A percentile compares a stretch with the other conserved stretches of the same genome.
phyloP scores from a whole-genome alignment of 179 eudicot genomes.

The Silene coronaria region DNA sequence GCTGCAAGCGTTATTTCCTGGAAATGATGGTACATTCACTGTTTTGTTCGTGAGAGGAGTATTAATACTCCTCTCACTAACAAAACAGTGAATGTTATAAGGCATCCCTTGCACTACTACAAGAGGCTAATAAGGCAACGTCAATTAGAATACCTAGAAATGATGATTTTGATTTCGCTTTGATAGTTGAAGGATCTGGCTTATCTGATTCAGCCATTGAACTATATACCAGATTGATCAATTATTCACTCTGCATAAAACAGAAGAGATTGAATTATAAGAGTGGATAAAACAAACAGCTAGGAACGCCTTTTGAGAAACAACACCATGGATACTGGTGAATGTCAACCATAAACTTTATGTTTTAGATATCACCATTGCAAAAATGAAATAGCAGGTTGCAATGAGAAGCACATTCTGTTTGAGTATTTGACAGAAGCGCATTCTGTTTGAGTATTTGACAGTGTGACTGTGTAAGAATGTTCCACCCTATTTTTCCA shows the following conservation, averaged over 20 bases:
- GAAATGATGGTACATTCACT: neutral
- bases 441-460: neutral
- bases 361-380: neutral
- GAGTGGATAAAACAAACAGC: neutral
- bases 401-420: neutral
- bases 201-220: constrained; percentile 59
- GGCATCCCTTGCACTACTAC: neutral
- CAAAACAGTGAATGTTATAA: constrained; percentile 4
- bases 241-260: constrained; percentile 5
- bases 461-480: neutral
- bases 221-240: constrained; percentile 6
- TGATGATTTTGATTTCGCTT: constrained; percentile 43
- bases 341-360: neutral
- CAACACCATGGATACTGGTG: neutral
- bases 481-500: neutral
- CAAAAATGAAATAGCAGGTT: neutral
- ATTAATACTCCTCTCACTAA: neutral
- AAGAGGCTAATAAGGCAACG: neutral
- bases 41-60: neutral
- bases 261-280: neutral
- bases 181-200: constrained; percentile 37
- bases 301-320: neutral
- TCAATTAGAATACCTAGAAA: constrained; percentile 40
- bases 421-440: constrained; percentile 1
- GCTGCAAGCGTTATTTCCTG: no score